phyloP scores from a whole-genome alignment of 2,329 filamentous ascomycete species.

The Fusarium subglutinans region DNA sequence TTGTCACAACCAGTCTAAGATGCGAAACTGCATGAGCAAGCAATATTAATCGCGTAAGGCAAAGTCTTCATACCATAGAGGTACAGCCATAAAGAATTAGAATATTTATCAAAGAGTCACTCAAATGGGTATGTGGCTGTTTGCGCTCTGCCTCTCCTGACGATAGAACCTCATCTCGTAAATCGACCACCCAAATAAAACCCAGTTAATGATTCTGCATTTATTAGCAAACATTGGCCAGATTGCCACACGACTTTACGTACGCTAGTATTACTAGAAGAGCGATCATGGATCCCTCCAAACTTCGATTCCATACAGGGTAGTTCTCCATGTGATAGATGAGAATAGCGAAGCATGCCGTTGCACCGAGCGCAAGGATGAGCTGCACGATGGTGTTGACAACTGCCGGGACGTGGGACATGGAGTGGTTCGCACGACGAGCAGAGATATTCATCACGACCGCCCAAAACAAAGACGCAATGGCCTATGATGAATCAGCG shows the following conservation, averaged over 20 bases:
- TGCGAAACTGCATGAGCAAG: not conserved
- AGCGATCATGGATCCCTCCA: slow-evolving; percentile 35
- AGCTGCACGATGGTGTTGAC: slow-evolving; percentile 32
- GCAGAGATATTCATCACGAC: slow-evolving; percentile 35
- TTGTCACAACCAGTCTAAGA: not conserved
- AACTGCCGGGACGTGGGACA: slow-evolving; percentile 30
- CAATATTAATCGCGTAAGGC: not conserved
- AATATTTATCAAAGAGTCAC: not conserved
- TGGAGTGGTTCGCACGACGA: slow-evolving; percentile 28
- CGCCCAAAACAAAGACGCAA: slow-evolving; percentile 33
- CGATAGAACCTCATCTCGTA: slow-evolving; percentile 22
- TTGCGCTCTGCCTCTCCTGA: slow-evolving; percentile 7
- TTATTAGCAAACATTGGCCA: not conserved
- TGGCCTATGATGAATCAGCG: slow-evolving; percentile 8
- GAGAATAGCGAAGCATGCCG: slow-evolving; percentile 35
- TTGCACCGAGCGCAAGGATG: slow-evolving; percentile 36
- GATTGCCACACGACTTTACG: not conserved
- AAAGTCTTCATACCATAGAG: too few species aligned
- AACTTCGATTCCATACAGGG: slow-evolving; percentile 20
- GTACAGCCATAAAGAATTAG: not conserved
- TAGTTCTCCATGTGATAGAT: slow-evolving; percentile 32
- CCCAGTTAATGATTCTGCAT: slow-evolving; percentile 32
- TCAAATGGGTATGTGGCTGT: slow-evolving; percentile 36
- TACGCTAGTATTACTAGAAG: slow-evolving; percentile 40
- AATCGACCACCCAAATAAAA: slow-evolving; percentile 30